phyloP scores from a whole-genome alignment of 177 flowering plant species.

The Vitis hybrid region DNA sequence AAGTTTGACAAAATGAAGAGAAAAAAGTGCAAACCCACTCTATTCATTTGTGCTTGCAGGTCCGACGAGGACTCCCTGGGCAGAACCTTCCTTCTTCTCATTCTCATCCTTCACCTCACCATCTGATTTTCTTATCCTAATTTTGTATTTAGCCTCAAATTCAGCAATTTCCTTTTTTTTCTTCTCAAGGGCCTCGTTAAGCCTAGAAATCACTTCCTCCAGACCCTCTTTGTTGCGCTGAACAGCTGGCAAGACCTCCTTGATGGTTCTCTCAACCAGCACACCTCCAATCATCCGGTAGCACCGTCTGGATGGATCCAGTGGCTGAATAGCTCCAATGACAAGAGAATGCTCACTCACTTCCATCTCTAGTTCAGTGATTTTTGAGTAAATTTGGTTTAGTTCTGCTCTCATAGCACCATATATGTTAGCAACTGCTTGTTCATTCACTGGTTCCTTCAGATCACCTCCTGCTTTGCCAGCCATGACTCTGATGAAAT shows the following conservation, averaged over 20 bases:
- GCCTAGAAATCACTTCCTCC: slow-evolving; percentile 78
- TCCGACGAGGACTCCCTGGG: slow-evolving; percentile 96
- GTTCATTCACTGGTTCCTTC: slow-evolving; percentile 73
- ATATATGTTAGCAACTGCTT: slow-evolving; percentile 76
- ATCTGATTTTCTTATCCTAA: slow-evolving; percentile 64
- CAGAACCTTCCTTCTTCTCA: slow-evolving; percentile 64
- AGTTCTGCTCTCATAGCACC: slow-evolving; percentile 73
- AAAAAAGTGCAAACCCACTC: neutral
- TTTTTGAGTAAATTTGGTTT: slow-evolving; percentile 80
- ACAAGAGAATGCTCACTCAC: slow-evolving; percentile 88
- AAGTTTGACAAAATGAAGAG: neutral
- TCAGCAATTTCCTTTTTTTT: slow-evolving; percentile 79
- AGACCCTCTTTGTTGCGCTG: slow-evolving; percentile 86
- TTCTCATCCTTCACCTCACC: slow-evolving; percentile 57
- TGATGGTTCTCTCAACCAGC: slow-evolving; percentile 87
- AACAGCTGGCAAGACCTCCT: slow-evolving; percentile 90
- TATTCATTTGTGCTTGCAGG: slow-evolving; percentile 57
- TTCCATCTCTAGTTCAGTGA: slow-evolving; percentile 93
- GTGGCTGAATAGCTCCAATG: slow-evolving; percentile 75
- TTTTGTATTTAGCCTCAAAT: slow-evolving; percentile 81
- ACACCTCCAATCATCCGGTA: slow-evolving; percentile 96
- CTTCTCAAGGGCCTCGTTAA: slow-evolving; percentile 74
- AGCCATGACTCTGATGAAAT: slow-evolving; percentile 45
- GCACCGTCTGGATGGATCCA: slow-evolving; percentile 85
- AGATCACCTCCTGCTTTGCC: slow-evolving; percentile 36